Evolutionary conservation across 139 green algal species (phyloP).

Genomic region (Spirogloea muscicola): DNA sequence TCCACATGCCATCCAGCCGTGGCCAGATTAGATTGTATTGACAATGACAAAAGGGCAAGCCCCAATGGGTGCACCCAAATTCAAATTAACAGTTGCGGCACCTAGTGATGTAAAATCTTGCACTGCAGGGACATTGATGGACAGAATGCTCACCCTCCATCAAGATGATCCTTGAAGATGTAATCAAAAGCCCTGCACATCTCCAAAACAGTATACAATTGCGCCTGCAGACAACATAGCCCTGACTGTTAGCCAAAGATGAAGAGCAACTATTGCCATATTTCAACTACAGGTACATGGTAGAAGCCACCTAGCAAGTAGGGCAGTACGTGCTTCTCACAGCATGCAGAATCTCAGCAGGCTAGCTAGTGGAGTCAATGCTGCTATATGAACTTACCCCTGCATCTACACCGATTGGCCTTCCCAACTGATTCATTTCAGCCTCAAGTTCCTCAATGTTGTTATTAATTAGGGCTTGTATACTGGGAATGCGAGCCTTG

Average conservation of each 20-base stretch:
- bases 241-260: too few species aligned
- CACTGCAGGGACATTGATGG: constrained; percentile 15
- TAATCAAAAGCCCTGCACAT: constrained; percentile 36
- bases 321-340: too few species aligned
- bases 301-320: too few species aligned
- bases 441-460: constrained; percentile 27
- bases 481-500: constrained; percentile 25
- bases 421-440: constrained; percentile 3
- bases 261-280: too few species aligned
- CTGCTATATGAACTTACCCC: constrained; percentile 10
- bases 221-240: too few species aligned
- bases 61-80: too few species aligned
- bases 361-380: not conserved
- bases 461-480: constrained; percentile 21
- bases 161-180: constrained; percentile 16
- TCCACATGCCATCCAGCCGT: too few species aligned
- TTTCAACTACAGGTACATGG: too few species aligned
- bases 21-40: too few species aligned
- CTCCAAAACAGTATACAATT: constrained; percentile 33
- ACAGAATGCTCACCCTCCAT: constrained; percentile 63
- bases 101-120: too few species aligned
- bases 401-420: constrained; percentile 1
- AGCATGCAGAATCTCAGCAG: not conserved
- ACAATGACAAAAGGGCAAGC: too few species aligned
- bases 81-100: too few species aligned